Evolutionary conservation across 225 moss, liverwort and hornwort genomes (phyloP).

Genomic region (Bryum argenteum): DNA sequence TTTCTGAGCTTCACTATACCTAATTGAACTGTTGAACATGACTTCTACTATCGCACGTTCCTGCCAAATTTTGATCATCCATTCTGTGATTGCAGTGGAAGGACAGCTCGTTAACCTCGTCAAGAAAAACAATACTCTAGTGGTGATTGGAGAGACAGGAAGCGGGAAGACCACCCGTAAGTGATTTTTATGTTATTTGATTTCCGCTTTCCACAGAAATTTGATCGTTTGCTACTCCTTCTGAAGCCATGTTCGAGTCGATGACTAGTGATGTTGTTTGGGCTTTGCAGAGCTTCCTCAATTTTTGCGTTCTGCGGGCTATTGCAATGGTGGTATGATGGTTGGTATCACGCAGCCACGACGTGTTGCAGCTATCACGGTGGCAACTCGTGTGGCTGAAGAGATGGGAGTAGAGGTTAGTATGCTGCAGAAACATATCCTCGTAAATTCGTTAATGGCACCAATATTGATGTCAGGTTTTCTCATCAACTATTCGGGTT

Average conservation of each 20-base stretch:
- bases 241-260: background rate
- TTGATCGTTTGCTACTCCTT: background rate
- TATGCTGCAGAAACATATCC: background rate
- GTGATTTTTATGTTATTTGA: conserved; percentile 1
- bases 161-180: conserved; percentile 99
- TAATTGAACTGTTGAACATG: background rate
- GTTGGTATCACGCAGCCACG: conserved; percentile 93
- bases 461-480: background rate
- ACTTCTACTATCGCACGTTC: background rate
- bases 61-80: background rate
- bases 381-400: conserved; percentile 93
- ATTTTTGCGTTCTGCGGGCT: conserved; percentile 83
- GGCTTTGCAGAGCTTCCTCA: conserved; percentile 65
- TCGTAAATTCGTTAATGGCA: background rate
- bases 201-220: background rate
- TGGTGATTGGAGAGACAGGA: conserved; percentile 92
- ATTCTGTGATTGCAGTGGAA: conserved; percentile 64
- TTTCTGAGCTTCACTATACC: background rate
- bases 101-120: conserved; percentile 71
- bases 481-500: conserved; percentile 23
- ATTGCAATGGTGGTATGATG: conserved; percentile 70
- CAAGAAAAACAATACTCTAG: conserved; percentile 76
- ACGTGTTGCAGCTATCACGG: conserved; percentile 93
- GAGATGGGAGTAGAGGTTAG: conserved; percentile 79
- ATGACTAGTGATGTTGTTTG: background rate